Base-by-base conservation (phyloP, 768 basidiomycete genomes). In the Glaciozyma antarctica region DNA sequence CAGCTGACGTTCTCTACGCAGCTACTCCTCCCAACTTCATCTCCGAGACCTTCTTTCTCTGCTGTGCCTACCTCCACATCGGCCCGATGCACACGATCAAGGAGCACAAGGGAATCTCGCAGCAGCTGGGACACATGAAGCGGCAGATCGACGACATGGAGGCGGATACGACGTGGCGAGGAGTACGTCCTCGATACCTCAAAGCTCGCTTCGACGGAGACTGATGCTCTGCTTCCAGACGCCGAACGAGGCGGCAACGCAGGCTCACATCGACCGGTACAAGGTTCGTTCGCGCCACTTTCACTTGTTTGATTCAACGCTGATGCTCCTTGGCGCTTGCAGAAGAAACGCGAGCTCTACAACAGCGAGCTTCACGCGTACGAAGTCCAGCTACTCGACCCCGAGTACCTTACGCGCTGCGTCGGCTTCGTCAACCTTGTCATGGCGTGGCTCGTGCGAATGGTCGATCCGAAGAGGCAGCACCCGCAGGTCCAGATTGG, bases 371-470 rank as follows among this genome's bases (percentile, higher is more conserved):
- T 93, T 64, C 78, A 88, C 48, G 85, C 92, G 0, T 93, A 83
- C 74, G 86, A 90, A 60, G 86, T 87, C 0, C 91, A 92, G 66
- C 80, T 99, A 2, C 79, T 87, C 34, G 92, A 97, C 73, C 90
- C 89, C 10, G 64, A 65, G 15, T 71, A 71, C 60, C 55, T 71
- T 26, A 32, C 61, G 5, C 60, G 63, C 19, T 68, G 66, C 52
- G 47, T 62, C n/a, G 90, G 89, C 68, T 81, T 93, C 64, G 81
- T 88, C 48, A 87, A 83, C 71, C 93, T 97, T 77, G 81, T 91
- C 47, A 92, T 92, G 61, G 87, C 88, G 0, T 99, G 94, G 94
- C 79, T 99, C 53, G 87, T 97, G 62, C 84, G 93, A 19, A 83
- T 88, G 67, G 91, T 86, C 38, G 94, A 98, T 68, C 89, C 92